Base-by-base conservation (phyloP, 352 stramenopile genomes). In the Ophiocytium majus region DNA sequence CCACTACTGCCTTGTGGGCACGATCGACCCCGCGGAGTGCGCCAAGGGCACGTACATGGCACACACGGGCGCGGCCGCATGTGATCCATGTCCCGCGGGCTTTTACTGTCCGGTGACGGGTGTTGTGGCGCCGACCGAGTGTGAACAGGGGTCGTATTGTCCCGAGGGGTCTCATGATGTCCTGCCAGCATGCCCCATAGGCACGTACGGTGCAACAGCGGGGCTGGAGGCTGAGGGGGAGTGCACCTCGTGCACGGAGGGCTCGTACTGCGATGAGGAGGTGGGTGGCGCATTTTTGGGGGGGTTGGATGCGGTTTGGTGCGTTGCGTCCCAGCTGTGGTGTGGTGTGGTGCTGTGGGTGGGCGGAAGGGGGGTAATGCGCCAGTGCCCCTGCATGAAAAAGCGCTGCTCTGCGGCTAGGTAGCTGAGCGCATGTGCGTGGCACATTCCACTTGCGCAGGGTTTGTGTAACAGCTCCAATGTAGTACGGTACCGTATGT, bases 21-120 rank as follows among this genome's bases (percentile, higher is more conserved):
- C 78, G 23, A 43, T 63, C n/a, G 79, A 36, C 10, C 86, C 86
- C 9, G 71, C 50, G 19, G 9, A 37, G 28, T 89, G 86, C 75
- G 33, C 80, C 28, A 33, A 83, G 71, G 86, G 86, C 1, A 86
- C 75, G 0, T 89, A 89, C 82, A 91, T 85, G 80, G 88, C 89
- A 49, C 90, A 92, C 34, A 95, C 92, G 0, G 93, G 93, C 0
- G 89, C 95, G 0, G 90, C 94, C 36, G 92, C 88, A 5, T 97
- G 94, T 81, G 89, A 84, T 90, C 37, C 89, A 5, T 81, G 75
- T 17, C 75, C 75, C 10, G 75, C 31, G 10, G 32, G 32, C 17
- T 81, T 49, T 43, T 36, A 37, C 19, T 81, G 75, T 43, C 19
- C 75, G n/a, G 75, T 10, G 5, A 5, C 49, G 28, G 75, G 75